Percentiles rank a stretch among this genome's conserved stretches.
Evolutionary conservation across 768 basidiomycete species (phyloP).

Genomic region (Kwoniella sp.): DNA sequence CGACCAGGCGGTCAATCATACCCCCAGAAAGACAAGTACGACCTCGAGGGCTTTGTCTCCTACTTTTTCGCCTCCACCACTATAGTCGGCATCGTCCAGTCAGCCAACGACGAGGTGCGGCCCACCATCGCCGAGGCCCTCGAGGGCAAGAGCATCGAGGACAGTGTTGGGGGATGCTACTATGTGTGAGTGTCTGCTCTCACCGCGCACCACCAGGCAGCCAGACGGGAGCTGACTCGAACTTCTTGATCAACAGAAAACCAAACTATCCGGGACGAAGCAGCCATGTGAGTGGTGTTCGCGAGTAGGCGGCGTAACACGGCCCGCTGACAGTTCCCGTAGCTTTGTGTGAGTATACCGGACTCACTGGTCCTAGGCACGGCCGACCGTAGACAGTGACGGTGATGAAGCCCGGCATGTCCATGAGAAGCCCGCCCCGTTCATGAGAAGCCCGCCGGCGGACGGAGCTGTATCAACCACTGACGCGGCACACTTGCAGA

Average conservation of each 20-base stretch:
- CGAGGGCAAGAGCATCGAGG: constrained; percentile 36
- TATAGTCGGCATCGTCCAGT: constrained; percentile 60
- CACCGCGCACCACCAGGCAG: no score
- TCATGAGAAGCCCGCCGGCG: no score
- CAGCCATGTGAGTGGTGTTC: constrained; percentile 78
- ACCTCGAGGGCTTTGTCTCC: constrained; percentile 59
- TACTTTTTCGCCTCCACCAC: constrained; percentile 78
- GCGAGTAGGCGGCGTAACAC: no score
- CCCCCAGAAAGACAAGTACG: constrained; percentile 64
- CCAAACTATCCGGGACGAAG: constrained; percentile 82
- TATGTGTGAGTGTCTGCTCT: constrained; percentile 50
- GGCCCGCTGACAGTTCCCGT: no score
- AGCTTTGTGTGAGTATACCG: no score
- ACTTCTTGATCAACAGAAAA: constrained; percentile 40
- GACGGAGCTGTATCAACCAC: no score
- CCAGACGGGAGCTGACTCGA: no score
- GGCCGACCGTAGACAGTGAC: no score
- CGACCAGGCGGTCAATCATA: constrained; percentile 69
- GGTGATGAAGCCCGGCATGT: no score
- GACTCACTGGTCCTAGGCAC: no score
- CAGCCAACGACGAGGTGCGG: constrained; percentile 12
- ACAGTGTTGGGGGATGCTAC: constrained; percentile 60
- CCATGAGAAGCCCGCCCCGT: no score
- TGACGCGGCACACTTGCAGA: no score
- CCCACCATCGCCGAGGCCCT: constrained; percentile 34